These are phyloP conservation scores for Suhomyces sp. DNA, from an alignment of 805 yeast genomes.

Conservation along the genomic window DNA sequence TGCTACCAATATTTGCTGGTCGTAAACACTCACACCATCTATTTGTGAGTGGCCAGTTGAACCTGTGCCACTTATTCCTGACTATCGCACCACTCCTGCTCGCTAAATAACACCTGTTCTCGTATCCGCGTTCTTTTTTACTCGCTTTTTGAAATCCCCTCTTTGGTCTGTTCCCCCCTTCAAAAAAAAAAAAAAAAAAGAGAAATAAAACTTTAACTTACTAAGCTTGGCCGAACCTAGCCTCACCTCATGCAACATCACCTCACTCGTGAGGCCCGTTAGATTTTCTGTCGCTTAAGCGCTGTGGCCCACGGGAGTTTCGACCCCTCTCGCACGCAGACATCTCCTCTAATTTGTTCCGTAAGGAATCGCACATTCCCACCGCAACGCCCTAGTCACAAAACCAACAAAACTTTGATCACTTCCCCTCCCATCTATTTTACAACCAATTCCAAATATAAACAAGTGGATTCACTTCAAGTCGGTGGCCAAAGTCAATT, in stretches of 20 bases:
- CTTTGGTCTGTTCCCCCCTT: neutral
- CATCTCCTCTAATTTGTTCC: neutral
- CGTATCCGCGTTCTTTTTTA: neutral
- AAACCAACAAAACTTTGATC: conserved; percentile 6
- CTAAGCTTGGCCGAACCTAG: neutral
- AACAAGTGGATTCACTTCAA: neutral
- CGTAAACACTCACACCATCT: neutral
- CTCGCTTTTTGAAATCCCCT: neutral
- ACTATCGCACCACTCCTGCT: neutral
- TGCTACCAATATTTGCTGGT: neutral
- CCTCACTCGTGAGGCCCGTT: neutral
- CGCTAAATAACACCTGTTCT: neutral
- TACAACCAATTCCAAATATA: conserved; percentile 5
- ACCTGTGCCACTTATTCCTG: neutral
- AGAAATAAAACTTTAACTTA: conserved; percentile 1
- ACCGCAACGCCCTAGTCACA: conserved; percentile 3
- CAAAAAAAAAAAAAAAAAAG: conserved; percentile 2
- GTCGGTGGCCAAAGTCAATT: neutral
- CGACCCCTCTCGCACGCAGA: neutral
- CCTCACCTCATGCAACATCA: neutral
- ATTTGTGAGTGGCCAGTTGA: too few relatives aligned
- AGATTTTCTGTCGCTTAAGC: neutral
- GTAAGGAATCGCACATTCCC: neutral
- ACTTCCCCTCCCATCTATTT: conserved; percentile 7
- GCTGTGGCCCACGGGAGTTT: neutral